These are phyloP conservation scores for Scortechinia acanthostroma DNA, from an alignment of 2,329 filamentous ascomycete species.

Conservation along the genomic window DNA sequence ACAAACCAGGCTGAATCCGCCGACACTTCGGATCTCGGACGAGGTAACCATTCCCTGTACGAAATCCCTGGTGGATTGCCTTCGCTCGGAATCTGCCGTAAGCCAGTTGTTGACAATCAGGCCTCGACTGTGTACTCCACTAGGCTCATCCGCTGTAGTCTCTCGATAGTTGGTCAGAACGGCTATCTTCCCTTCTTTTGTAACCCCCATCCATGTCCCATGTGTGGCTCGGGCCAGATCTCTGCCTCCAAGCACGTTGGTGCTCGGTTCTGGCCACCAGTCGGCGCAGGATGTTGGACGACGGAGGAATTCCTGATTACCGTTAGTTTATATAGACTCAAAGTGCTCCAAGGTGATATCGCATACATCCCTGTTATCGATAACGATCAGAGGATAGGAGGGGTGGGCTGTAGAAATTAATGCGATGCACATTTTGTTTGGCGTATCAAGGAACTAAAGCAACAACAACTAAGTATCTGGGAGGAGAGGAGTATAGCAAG, in stretches of 20 bases:
- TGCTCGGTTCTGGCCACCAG: constrained; percentile 50
- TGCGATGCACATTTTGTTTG: constrained; percentile 1
- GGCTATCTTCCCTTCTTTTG: constrained; percentile 48
- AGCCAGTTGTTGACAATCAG: constrained; percentile 54
- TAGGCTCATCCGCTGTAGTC: constrained; percentile 27
- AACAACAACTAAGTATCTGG: no score
- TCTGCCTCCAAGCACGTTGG: constrained; percentile 49
- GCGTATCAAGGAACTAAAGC: no score
- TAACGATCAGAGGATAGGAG: not conserved
- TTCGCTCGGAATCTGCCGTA: constrained; percentile 25
- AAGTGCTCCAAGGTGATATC: not conserved
- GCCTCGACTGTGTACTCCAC: constrained; percentile 40
- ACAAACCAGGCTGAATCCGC: constrained; percentile 56
- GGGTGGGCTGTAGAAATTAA: constrained; percentile 1
- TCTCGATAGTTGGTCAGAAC: constrained; percentile 61
- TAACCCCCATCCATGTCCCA: constrained; percentile 60
- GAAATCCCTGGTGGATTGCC: constrained; percentile 25
- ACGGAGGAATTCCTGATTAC: constrained; percentile 48
- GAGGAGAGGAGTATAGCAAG: no score
- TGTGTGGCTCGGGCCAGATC: constrained; percentile 50
- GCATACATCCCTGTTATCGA: constrained; percentile 1
- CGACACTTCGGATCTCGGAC: constrained; percentile 44
- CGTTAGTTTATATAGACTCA: not conserved
- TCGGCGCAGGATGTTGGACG: constrained; percentile 48
- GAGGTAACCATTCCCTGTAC: constrained; percentile 33